phyloP scores from a whole-genome alignment of 108 stramenopile genomes.

The Stephanodiscus triporus region DNA sequence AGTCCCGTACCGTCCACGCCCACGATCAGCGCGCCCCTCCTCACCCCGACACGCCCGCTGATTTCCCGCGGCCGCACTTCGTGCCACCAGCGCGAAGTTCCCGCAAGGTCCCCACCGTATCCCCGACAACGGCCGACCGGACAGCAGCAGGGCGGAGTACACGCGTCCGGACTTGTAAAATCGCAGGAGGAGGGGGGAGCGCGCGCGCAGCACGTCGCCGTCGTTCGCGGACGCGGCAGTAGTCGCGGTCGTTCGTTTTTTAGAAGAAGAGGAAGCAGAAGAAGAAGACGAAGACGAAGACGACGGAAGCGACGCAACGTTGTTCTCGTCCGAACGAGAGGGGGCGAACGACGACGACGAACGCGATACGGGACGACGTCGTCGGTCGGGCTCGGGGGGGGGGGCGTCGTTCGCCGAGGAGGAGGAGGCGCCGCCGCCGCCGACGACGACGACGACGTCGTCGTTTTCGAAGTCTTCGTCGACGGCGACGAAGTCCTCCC shows the following conservation, averaged over 20 bases:
- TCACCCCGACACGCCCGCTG: slow-evolving; percentile 58
- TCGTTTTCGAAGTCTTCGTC: background rate
- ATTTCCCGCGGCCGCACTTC: slow-evolving; percentile 19
- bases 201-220: slow-evolving; percentile 21
- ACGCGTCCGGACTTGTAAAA: slow-evolving; percentile 55
- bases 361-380: no score
- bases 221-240: background rate
- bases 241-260: background rate
- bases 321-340: no score
- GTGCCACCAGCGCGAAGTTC: slow-evolving; percentile 77
- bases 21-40: slow-evolving; percentile 63
- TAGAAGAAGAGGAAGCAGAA: no score
- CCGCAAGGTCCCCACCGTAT: slow-evolving; percentile 85
- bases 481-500: background rate
- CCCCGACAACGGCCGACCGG: slow-evolving; percentile 57
- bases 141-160: slow-evolving; percentile 59
- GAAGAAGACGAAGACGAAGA: background rate
- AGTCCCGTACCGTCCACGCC: slow-evolving; percentile 38
- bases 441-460: background rate
- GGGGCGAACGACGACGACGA: background rate
- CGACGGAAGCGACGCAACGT: background rate
- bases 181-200: slow-evolving; percentile 49
- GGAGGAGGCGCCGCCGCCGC: no score
- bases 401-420: no score
- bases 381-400: no score